Evolutionary conservation across 441 rosid genomes (phyloP).

Genomic region (Capsella rubella): DNA sequence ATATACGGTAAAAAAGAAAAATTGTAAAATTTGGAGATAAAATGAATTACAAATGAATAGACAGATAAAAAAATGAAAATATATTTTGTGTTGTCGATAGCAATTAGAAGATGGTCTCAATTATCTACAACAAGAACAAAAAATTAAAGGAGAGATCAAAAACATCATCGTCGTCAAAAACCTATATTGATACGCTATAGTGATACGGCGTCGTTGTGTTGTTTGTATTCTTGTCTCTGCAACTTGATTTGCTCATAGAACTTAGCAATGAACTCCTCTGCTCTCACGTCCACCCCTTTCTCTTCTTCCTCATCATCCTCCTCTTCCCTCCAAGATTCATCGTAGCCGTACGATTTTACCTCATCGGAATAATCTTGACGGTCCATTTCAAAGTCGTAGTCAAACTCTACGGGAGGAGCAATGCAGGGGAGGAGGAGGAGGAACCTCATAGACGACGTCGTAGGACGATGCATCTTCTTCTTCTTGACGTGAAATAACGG

Average conservation of each 20-base stretch:
- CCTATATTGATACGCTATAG: too few relatives aligned
- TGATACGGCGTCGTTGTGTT: constrained; percentile 33
- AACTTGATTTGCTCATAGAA: constrained; percentile 75
- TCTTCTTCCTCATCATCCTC: constrained; percentile 55
- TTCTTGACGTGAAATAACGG: constrained; percentile 63
- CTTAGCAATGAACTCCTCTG: constrained; percentile 84
- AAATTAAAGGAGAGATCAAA: too few relatives aligned
- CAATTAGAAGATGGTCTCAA: too few relatives aligned
- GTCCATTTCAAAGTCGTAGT: constrained; percentile 54
- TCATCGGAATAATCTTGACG: constrained; percentile 30
- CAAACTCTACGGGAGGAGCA: constrained; percentile 60
- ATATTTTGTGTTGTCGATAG: too few relatives aligned
- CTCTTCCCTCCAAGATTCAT: neutral
- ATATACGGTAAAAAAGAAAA: too few relatives aligned
- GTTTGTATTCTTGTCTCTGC: constrained; percentile 73
- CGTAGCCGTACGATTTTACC: constrained; percentile 34
- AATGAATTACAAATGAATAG: too few relatives aligned
- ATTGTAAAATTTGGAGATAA: too few relatives aligned
- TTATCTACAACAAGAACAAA: too few relatives aligned
- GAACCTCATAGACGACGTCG: constrained; percentile 64
- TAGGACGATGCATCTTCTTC: constrained; percentile 58
- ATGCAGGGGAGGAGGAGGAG: constrained; percentile 67
- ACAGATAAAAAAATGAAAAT: too few relatives aligned
- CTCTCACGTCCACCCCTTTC: constrained; percentile 76
- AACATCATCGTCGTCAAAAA: too few relatives aligned